Percentiles rank a stretch among this genome's conserved stretches.
These are phyloP conservation scores for Caryopteris hybrid DNA, from an alignment of 305 asterid genomes.

Conservation along the genomic window DNA sequence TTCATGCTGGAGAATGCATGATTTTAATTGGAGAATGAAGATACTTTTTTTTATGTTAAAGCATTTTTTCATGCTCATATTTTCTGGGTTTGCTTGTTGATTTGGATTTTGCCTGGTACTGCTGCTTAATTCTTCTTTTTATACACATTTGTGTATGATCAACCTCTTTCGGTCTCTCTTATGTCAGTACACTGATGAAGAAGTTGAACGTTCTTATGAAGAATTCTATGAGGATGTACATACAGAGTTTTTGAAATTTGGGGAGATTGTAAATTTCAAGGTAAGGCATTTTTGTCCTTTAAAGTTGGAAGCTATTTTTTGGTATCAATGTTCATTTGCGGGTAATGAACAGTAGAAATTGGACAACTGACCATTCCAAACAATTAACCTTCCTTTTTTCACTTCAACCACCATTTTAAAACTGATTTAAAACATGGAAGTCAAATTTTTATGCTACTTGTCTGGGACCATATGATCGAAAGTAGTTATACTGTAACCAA, in stretches of 20 bases:
- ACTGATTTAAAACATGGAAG: too few species aligned
- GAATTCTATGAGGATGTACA: conserved; percentile 98
- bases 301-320: conserved; percentile 1
- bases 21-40: neutral
- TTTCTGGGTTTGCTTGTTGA: conserved; percentile 13
- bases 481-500: conserved; percentile 6
- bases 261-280: conserved; percentile 95
- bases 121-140: conserved; percentile 14
- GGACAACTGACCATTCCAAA: neutral
- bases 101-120: neutral
- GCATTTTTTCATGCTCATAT: neutral
- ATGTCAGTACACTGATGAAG: conserved; percentile 87
- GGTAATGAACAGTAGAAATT: too few species aligned
- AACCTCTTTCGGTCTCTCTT: conserved; percentile 29
- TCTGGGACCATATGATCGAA: conserved; percentile 4
- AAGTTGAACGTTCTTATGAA: conserved; percentile 80
- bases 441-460: conserved; percentile 10
- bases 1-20: neutral
- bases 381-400: conserved; percentile 1
- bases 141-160: conserved; percentile 29
- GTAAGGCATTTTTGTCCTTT: conserved; percentile 36
- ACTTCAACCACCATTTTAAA: neutral
- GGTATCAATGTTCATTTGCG: too few species aligned
- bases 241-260: conserved; percentile 92
- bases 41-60: neutral